phyloP scores from a whole-genome alignment of 495 filamentous ascomycete genomes.

The Penicillium dipodomyicola region DNA sequence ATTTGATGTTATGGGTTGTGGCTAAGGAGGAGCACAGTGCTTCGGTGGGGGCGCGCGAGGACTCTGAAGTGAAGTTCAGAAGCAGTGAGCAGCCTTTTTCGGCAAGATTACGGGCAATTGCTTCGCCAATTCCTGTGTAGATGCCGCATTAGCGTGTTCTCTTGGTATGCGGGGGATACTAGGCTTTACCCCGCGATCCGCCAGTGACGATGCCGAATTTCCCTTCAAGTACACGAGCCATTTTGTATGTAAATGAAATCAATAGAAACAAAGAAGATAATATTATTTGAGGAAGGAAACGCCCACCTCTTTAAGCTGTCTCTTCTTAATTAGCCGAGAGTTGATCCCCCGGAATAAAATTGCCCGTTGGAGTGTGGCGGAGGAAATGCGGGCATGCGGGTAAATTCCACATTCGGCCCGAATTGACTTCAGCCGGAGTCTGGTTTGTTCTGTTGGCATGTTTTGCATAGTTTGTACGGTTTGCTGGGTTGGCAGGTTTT shows the following conservation, averaged over 20 bases:
- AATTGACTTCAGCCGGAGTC: neutral
- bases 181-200: constrained; percentile 61
- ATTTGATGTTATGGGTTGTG: constrained; percentile 40
- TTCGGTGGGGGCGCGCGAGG: constrained; percentile 42
- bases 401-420: constrained; percentile 2
- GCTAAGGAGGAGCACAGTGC: constrained; percentile 46
- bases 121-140: constrained; percentile 73
- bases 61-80: constrained; percentile 68
- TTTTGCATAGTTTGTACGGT: too few relatives aligned
- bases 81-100: constrained; percentile 68
- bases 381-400: constrained; percentile 12
- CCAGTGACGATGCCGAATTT: constrained; percentile 79
- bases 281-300: constrained; percentile 2
- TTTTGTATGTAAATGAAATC: constrained; percentile 16
- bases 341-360: constrained; percentile 22
- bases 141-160: constrained; percentile 8
- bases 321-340: constrained; percentile 24
- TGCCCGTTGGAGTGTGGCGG: constrained; percentile 22
- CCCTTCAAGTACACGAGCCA: constrained; percentile 50
- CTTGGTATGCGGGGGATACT: constrained; percentile 9
- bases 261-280: constrained; percentile 2
- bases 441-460: too few relatives aligned
- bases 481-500: too few relatives aligned
- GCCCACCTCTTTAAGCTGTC: neutral
- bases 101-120: constrained; percentile 77